Percentiles rank a stretch among this genome's conserved stretches.
Evolutionary conservation across 78 protist species (phyloP).

Genomic region (Protostelium mycophagum): DNA sequence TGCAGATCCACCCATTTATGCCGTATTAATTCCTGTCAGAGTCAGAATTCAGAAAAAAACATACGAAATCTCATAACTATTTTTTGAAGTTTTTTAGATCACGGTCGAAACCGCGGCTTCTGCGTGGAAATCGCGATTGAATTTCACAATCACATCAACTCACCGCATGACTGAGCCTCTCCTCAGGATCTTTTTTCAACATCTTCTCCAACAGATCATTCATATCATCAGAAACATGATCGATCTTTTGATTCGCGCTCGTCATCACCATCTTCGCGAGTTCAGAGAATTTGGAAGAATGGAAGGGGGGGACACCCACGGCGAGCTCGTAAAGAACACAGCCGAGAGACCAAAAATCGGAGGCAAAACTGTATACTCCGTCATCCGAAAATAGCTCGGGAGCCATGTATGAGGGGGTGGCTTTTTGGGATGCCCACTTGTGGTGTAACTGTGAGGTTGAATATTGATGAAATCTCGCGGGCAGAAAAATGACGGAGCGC

Average conservation of each 20-base stretch:
- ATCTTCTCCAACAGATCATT: conserved; percentile 14
- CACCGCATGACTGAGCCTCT: background rate
- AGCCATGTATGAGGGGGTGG: conserved; percentile 62
- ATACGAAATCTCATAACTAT: too few species aligned
- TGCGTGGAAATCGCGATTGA: too few species aligned
- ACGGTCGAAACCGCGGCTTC: too few species aligned
- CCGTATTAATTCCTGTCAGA: too few species aligned
- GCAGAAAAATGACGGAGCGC: too few species aligned
- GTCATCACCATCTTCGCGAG: background rate
- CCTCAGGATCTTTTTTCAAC: conserved; percentile 12
- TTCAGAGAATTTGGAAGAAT: conserved; percentile 3
- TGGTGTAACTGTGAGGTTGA: too few species aligned
- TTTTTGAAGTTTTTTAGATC: too few species aligned
- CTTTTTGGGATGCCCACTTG: conserved; percentile 3
- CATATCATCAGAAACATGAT: background rate
- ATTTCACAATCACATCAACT: background rate
- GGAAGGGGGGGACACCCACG: conserved; percentile 43
- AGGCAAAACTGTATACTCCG: conserved; percentile 11
- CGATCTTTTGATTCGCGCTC: background rate
- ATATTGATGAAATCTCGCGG: too few species aligned
- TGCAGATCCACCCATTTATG: too few species aligned
- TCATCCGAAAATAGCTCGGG: conserved; percentile 56
- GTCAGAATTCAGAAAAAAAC: too few species aligned
- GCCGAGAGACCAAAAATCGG: conserved; percentile 76
- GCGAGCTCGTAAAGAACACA: conserved; percentile 39